Evolutionary conservation across 2,329 filamentous ascomycete genomes (phyloP).

Genomic region (Colletotrichum higginsianum): DNA sequence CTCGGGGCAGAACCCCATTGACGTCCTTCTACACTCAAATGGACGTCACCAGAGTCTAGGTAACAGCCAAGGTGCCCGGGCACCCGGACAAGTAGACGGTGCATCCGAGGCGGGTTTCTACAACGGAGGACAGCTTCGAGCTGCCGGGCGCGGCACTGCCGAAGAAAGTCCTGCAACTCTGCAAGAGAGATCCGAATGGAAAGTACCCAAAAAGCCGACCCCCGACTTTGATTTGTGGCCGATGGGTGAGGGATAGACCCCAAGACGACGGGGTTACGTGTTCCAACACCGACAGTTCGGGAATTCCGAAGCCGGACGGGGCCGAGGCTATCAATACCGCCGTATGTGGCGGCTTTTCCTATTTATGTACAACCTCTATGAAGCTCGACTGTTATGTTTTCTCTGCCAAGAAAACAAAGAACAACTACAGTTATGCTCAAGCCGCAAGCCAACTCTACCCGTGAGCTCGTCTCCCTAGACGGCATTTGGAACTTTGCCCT

Average conservation of each 20-base stretch:
- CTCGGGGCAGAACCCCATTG: neutral
- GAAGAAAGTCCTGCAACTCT: neutral
- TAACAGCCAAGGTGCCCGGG: neutral
- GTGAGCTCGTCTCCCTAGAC: constrained; percentile 44
- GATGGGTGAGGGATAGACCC: neutral
- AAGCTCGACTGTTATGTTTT: neutral
- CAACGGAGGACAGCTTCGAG: neutral
- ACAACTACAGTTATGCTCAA: constrained; percentile 37
- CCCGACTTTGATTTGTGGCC: neutral
- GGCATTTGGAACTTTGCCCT: constrained; percentile 48
- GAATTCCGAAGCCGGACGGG: neutral
- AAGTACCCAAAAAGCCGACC: neutral
- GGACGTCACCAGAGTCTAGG: neutral
- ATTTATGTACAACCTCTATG: neutral
- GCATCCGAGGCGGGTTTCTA: too few relatives aligned
- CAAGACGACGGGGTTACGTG: neutral
- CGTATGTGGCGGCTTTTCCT: neutral
- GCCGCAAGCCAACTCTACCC: constrained; percentile 41
- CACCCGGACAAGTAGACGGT: neutral
- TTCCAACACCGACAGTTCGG: neutral
- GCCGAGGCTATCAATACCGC: neutral
- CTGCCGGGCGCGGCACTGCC: neutral
- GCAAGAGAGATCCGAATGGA: neutral
- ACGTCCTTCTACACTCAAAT: neutral
- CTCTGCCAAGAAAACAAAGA: neutral